Evolutionary conservation across 805 yeast genomes (phyloP).

Genomic region (Saccharomycopsis synnaedendra): DNA sequence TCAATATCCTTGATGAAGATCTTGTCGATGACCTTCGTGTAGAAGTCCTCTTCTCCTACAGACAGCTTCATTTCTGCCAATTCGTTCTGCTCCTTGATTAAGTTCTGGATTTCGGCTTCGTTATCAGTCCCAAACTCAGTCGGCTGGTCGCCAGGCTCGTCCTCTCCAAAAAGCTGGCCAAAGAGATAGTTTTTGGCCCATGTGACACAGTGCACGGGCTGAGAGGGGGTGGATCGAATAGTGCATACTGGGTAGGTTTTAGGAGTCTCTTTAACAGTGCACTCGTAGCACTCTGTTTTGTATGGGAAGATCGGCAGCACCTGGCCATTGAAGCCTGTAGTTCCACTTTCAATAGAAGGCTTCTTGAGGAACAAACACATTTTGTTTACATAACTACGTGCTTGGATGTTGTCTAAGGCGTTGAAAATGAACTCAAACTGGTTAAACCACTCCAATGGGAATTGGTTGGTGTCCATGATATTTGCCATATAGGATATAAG

Average conservation of each 20-base stretch:
- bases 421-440: constrained; percentile 76
- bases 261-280: constrained; percentile 79
- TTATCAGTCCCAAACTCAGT: constrained; percentile 47
- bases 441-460: constrained; percentile 66
- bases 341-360: constrained; percentile 87
- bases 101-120: constrained; percentile 50
- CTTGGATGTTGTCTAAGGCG: constrained; percentile 89
- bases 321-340: constrained; percentile 92
- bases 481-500: constrained; percentile 77
- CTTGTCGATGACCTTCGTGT: constrained; percentile 38
- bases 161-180: constrained; percentile 62
- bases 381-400: constrained; percentile 80
- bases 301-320: constrained; percentile 84
- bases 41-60: constrained; percentile 20
- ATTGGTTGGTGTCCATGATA: constrained; percentile 63
- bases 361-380: constrained; percentile 63
- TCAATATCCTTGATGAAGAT: constrained; percentile 69
- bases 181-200: constrained; percentile 95
- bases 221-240: constrained; percentile 91
- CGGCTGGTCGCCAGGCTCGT: constrained; percentile 23
- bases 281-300: constrained; percentile 84
- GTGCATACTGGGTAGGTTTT: constrained; percentile 94
- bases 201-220: constrained; percentile 90
- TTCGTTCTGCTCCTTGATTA: constrained; percentile 59
- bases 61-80: constrained; percentile 34